These are phyloP conservation scores for Dianthus caryophyllus DNA, from an alignment of 148 eudicot species.

Conservation along the genomic window DNA sequence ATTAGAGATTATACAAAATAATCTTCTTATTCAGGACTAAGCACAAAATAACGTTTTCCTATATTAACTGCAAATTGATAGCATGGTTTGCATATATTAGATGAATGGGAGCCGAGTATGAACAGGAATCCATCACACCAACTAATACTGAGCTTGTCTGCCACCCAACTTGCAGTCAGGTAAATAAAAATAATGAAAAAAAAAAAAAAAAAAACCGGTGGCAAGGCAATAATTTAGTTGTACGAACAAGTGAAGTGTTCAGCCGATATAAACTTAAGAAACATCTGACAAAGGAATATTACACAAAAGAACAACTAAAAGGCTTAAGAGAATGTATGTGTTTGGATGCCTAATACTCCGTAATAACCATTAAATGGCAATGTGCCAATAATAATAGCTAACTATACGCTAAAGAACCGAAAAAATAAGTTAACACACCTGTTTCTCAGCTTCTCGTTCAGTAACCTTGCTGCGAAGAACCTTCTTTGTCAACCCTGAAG, in stretches of 20 bases:
- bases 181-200: too few species aligned
- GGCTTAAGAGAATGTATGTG: too few species aligned
- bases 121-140: not conserved
- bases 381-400: too few species aligned
- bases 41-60: not conserved
- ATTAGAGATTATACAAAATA: not conserved
- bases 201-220: too few species aligned
- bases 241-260: not conserved
- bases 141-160: not conserved
- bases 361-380: too few species aligned
- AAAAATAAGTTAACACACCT: slow-evolving; percentile 36
- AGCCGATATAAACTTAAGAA: slow-evolving; percentile 23
- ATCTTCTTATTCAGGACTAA: not conserved
- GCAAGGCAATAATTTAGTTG: not conserved
- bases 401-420: not conserved
- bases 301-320: too few species aligned
- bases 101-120: not conserved
- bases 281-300: too few species aligned
- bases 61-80: not conserved
- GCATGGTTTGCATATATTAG: not conserved
- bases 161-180: not conserved
- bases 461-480: slow-evolving; percentile 62
- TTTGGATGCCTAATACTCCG: too few species aligned
- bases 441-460: slow-evolving; percentile 81
- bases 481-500: slow-evolving; percentile 66